These are phyloP conservation scores for Trichoderma atroviride DNA, from an alignment of 2,329 filamentous ascomycete genomes.

Conservation along the genomic window DNA sequence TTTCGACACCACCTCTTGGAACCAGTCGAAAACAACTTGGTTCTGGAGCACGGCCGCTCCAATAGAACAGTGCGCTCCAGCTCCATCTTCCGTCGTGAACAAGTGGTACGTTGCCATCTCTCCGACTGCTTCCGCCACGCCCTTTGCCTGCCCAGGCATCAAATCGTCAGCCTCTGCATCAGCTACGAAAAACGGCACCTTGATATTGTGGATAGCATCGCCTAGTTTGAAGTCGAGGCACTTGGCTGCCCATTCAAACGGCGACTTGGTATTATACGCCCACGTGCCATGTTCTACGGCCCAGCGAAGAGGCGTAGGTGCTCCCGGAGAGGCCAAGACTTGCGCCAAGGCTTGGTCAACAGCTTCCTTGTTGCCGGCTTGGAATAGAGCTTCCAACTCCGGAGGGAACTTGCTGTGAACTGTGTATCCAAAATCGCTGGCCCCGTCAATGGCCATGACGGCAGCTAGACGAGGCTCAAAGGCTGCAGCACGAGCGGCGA, in stretches of 20 bases:
- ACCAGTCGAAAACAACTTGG: conserved; percentile 31
- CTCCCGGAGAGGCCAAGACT: neutral
- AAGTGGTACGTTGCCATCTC: conserved; percentile 25
- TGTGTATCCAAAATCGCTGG: conserved; percentile 38
- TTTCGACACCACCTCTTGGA: conserved; percentile 24
- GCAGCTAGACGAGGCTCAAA: conserved; percentile 49
- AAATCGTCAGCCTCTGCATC: conserved; percentile 32
- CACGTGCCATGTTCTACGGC: conserved; percentile 35
- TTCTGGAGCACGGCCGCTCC: conserved; percentile 30
- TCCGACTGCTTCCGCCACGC: conserved; percentile 27
- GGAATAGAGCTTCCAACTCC: neutral
- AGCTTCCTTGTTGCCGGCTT: conserved; percentile 10
- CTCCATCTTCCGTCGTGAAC: conserved; percentile 25
- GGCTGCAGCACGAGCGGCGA: conserved; percentile 46
- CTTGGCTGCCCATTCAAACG: conserved; percentile 31
- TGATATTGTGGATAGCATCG: conserved; percentile 32
- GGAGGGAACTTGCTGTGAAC: conserved; percentile 19
- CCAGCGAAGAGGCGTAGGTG: conserved; percentile 31
- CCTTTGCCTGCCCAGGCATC: conserved; percentile 29
- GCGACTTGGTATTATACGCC: conserved; percentile 34
- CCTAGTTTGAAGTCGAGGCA: conserved; percentile 12
- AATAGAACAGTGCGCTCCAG: conserved; percentile 30
- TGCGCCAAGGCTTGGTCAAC: conserved; percentile 30
- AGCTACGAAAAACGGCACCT: conserved; percentile 32
- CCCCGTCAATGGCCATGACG: conserved; percentile 44